A percentile compares a stretch with the other conserved stretches of the same genome.
These are phyloP conservation scores for Annulohypoxylon nitens DNA, from an alignment of 495 filamentous ascomycete genomes.

Conservation along the genomic window DNA sequence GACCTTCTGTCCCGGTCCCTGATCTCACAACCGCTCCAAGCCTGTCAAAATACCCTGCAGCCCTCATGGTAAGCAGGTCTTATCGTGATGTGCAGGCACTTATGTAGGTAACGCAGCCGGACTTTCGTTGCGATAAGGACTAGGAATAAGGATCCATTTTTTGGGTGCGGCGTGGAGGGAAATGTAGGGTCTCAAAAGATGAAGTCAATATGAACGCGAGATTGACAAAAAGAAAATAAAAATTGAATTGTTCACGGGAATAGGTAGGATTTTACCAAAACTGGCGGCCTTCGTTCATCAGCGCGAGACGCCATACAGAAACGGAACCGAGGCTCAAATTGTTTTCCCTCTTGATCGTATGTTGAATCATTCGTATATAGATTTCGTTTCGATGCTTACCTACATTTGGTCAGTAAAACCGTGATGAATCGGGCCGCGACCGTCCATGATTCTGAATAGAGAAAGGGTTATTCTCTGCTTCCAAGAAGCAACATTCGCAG, in stretches of 20 bases:
- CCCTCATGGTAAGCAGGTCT: not conserved
- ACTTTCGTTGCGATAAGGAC: not conserved
- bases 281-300: constrained; percentile 8
- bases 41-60: constrained; percentile 10
- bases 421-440: constrained; percentile 37
- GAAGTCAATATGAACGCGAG: constrained; percentile 12
- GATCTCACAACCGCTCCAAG: not conserved
- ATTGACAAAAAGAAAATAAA: constrained; percentile 8
- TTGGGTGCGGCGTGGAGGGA: not conserved
- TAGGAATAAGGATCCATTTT: not conserved
- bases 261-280: constrained; percentile 11
- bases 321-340: constrained; percentile 1
- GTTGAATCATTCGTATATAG: constrained; percentile 22
- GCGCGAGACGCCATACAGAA: not conserved
- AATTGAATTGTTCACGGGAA: constrained; percentile 17
- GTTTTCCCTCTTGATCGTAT: constrained; percentile 27
- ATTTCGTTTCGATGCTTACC: constrained; percentile 15
- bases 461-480: constrained; percentile 17
- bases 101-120: not conserved
- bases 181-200: not conserved
- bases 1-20: not conserved
- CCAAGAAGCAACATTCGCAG: constrained; percentile 34
- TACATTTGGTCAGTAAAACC: constrained; percentile 14
- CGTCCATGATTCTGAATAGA: not conserved
- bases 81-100: constrained; percentile 5